A percentile compares a stretch with the other conserved stretches of the same genome.
phyloP scores from a whole-genome alignment of 169 alveolate species.

The Perkinsus marinus region DNA sequence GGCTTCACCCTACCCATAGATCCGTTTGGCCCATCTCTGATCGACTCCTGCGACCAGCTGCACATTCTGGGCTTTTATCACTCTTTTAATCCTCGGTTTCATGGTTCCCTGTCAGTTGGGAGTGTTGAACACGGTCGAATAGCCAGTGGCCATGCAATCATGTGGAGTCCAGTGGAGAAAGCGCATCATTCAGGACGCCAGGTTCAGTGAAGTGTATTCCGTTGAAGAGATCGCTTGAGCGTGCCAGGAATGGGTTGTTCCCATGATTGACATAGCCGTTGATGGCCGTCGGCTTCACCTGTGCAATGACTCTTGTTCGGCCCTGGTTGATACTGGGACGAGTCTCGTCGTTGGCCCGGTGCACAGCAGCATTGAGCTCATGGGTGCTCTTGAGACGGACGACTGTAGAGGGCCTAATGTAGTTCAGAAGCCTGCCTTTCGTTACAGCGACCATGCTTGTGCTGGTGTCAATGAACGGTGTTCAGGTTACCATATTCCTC shows the following conservation, averaged over 20 bases:
- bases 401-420: not conserved
- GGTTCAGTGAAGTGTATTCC: not conserved
- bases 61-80: not conserved
- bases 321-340: not conserved
- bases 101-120: not conserved
- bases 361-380: not conserved
- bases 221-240: not conserved
- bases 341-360: not conserved
- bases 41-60: not conserved
- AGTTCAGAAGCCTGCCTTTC: not conserved
- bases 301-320: not conserved
- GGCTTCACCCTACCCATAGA: not conserved
- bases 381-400: not conserved
- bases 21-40: not conserved
- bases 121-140: not conserved
- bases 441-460: not conserved
- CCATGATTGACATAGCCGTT: not conserved
- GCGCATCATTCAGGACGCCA: not conserved
- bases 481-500: not conserved
- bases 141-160: not conserved
- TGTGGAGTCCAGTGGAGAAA: not conserved
- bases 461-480: not conserved
- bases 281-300: not conserved
- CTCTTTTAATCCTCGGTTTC: not conserved
- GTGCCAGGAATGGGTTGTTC: not conserved